Evolutionary conservation across 192 early-diverging fungal genomes (phyloP), one percentile per base, ranked within the genome.

Genomic region (Paraglomus brasilianum): DNA sequence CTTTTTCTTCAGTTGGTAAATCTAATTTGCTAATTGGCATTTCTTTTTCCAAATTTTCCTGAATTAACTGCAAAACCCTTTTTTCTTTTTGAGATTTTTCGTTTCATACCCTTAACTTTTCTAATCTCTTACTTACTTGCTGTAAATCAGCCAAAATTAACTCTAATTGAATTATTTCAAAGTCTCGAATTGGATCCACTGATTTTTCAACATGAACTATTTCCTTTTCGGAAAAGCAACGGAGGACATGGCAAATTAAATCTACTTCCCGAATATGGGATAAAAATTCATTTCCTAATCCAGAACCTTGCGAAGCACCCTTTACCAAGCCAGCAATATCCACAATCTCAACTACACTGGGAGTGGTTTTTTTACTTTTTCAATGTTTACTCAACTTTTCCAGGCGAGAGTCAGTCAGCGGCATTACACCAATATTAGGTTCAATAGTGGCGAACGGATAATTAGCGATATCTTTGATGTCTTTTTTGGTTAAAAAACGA

Each of bases 271-370:
- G 82, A 6, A 94, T 89, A 80, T 94, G 85, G 39, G 83, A 81
- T 74, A 94, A 74, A 77, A 94, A 94, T 15, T 86, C 88, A 70
- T 94, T 94, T 1, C 92, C 92, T n/a, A 86, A 73, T 15, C 84
- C 84, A 15, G 41, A 60, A 41, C 41, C 41, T 41, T 60, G 58
- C 3, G 58, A 17, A 8, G 67, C 84, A 7, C 84, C 87, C 64
- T 86, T 88, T 10, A 94, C 88, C 13, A 94, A 70, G 38, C 92
- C 92, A 50, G 92, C 92, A 83, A 94, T 94, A 75, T 94, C 92
- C 42, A 88, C 85, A 58, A 90, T 79, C 7, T 81, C 78, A 52
- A 85, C 61, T 68, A 82, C 87, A 17, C 89, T 88, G n/a, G 91
- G 88, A 8, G 85, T 79, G 13, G 74, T 78, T 47, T 79, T 81